phyloP scores from a whole-genome alignment of 495 filamentous ascomycete genomes.

The Podospora conica region DNA sequence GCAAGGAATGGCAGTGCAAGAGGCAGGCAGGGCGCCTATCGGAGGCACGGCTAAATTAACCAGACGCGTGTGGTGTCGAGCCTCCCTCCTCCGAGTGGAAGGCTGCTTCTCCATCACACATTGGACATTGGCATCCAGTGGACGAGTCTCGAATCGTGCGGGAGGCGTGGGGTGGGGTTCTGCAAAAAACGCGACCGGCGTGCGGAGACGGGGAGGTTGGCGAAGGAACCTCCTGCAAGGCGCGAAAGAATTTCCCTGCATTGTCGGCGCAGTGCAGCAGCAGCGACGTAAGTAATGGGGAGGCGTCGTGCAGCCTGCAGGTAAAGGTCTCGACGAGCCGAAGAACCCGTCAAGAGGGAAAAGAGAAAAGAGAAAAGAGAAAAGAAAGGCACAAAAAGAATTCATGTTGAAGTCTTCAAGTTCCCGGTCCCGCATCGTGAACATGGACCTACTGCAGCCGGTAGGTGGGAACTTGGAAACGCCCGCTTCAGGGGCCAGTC shows the following conservation, averaged over 20 bases:
- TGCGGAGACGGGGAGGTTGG: constrained; percentile 12
- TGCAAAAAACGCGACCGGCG: constrained; percentile 8
- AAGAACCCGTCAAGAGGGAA: not conserved
- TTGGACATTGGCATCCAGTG: not conserved
- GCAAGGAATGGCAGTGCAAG: not conserved
- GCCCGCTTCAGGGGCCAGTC: not conserved
- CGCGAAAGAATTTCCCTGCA: constrained; percentile 7
- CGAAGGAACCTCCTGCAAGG: constrained; percentile 4
- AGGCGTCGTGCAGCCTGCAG: not conserved
- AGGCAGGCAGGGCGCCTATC: constrained; percentile 5
- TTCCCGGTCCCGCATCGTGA: no score
- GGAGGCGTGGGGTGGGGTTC: constrained; percentile 5
- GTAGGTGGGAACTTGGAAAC: no score
- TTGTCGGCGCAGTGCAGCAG: not conserved
- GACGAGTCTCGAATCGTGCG: not conserved
- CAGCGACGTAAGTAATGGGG: not conserved
- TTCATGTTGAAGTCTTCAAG: no score
- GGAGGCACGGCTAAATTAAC: constrained; percentile 4
- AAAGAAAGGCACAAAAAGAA: not conserved
- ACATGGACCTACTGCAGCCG: not conserved
- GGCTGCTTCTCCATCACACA: not conserved
- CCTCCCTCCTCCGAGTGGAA: not conserved
- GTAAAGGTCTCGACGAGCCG: not conserved
- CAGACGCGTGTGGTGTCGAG: not conserved
- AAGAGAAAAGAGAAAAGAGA: not conserved